Percentiles rank a stretch among this genome's conserved stretches.
phyloP scores from a whole-genome alignment of 2,329 filamentous ascomycete species.

The Trichoderma atroviride region DNA sequence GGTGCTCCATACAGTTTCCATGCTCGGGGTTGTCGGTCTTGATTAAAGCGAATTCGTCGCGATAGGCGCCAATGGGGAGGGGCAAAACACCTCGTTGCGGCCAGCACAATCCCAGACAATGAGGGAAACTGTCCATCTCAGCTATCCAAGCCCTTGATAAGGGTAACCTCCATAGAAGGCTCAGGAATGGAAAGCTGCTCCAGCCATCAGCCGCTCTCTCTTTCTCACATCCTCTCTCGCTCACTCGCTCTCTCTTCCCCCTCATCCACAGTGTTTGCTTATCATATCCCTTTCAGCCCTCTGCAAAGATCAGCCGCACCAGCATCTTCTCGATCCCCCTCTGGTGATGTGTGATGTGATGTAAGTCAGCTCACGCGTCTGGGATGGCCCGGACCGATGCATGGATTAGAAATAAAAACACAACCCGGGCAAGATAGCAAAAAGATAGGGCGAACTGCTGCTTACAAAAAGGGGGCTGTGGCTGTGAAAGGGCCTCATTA shows the following conservation, averaged over 20 bases:
- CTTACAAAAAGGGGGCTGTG: background rate
- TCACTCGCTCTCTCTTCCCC: background rate
- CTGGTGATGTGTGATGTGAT: conserved; percentile 20
- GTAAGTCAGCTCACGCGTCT: conserved; percentile 11
- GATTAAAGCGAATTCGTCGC: background rate
- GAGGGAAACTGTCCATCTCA: background rate
- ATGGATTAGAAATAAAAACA: background rate
- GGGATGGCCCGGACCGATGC: conserved; percentile 4
- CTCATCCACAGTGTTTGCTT: background rate
- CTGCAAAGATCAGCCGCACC: background rate
- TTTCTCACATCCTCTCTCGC: background rate
- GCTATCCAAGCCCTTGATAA: background rate
- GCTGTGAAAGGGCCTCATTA: background rate
- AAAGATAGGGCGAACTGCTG: background rate
- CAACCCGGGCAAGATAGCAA: background rate
- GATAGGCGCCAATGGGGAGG: background rate
- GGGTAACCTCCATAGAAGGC: background rate
- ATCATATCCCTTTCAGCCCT: background rate
- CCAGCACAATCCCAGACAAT: background rate
- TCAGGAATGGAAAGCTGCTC: background rate
- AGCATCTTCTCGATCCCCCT: conserved; percentile 4
- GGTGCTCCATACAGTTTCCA: background rate
- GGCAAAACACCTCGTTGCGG: background rate
- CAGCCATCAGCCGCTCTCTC: background rate
- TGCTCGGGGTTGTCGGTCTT: background rate